Conservation (phyloP, 345 rosid species). For the Brassica juncea region DNA sequence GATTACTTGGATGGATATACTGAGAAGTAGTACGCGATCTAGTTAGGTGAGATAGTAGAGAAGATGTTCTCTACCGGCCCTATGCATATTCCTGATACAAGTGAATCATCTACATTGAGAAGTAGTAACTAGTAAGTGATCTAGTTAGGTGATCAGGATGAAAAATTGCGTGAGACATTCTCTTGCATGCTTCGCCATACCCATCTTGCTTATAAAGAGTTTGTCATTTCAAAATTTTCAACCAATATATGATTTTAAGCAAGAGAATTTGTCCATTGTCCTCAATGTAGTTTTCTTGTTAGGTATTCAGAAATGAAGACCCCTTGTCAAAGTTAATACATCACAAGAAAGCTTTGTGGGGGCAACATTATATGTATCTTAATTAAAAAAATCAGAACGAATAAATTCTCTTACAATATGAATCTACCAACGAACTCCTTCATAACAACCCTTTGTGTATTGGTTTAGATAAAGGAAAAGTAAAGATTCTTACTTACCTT, state of each 20-base stretch:
- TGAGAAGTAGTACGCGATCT: background rate
- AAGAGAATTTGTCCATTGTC: background rate
- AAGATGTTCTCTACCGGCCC: background rate
- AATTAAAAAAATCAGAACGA: background rate
- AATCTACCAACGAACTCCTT: slow-evolving; percentile 30
- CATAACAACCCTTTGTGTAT: slow-evolving; percentile 4
- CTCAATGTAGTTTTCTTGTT: background rate
- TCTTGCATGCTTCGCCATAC: background rate
- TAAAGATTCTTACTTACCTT: slow-evolving; percentile 43
- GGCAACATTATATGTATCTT: background rate
- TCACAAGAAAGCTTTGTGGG: background rate
- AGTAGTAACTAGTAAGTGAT: background rate
- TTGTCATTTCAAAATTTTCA: background rate
- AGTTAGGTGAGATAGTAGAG: background rate
- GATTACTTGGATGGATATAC: background rate
- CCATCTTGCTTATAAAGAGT: background rate
- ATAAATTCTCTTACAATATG: slow-evolving; percentile 24
- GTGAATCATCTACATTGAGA: background rate
- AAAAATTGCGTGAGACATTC: background rate
- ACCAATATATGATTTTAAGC: background rate
- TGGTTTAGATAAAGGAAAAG: slow-evolving; percentile 29
- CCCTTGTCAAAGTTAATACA: background rate
- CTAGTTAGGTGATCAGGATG: background rate
- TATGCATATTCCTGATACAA: background rate
- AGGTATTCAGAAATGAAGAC: background rate